Base-by-base conservation (phyloP, 352 stramenopile genomes). In the Globisporangium cederbergense region DNA sequence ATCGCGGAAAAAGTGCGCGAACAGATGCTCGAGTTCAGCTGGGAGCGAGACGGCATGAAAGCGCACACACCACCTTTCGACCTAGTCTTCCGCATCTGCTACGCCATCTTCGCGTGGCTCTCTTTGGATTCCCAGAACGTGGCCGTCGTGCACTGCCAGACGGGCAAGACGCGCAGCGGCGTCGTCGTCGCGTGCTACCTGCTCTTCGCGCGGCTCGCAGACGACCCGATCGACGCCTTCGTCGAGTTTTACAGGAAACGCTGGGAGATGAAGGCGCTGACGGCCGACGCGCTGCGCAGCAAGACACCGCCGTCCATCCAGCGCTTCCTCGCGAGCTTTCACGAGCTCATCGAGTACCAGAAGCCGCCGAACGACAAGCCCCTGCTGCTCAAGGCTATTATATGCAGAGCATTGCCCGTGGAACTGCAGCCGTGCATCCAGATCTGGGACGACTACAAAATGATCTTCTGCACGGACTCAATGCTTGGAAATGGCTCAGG, bases 181-280 rank as follows among this genome's bases (percentile, higher is more conserved):
- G 91, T 99, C 60, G 86, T 97, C 0, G 78, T 97, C 18, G 96
- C 95, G 11, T 98, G 92, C 60, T 98, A 98, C 64, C 66, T 98
- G 54, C 84, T 97, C 38, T 99, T 96, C 80, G 66, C 83, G 50
- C 65, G 79, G 11, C 70, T 91, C 25, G 81, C 79, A 14, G 70
- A 90, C 40, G 79, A 94, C 40, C 78, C 82, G 7, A 81, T 81
- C 11, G 76, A 96, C 32, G 94, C 93, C 6, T 98, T 98, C 67
- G 83, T 92, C 46, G 78, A 91, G 67, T 98, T 98, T 60, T 98
- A 97, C 66, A 63, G 72, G 25, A 88, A 90, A 60, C 81, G 86
- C 8, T 90, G 83, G 80, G 79, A 87, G 11, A 92, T 92, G 82
- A 78, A 75, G 43, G 67, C 79, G 14, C 73, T 95, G 18, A 93